Percentiles rank a stretch among this genome's conserved stretches.
These are phyloP conservation scores for Oryza meyeriana DNA, from an alignment of 176 grass and related monocot genomes.

Conservation along the genomic window DNA sequence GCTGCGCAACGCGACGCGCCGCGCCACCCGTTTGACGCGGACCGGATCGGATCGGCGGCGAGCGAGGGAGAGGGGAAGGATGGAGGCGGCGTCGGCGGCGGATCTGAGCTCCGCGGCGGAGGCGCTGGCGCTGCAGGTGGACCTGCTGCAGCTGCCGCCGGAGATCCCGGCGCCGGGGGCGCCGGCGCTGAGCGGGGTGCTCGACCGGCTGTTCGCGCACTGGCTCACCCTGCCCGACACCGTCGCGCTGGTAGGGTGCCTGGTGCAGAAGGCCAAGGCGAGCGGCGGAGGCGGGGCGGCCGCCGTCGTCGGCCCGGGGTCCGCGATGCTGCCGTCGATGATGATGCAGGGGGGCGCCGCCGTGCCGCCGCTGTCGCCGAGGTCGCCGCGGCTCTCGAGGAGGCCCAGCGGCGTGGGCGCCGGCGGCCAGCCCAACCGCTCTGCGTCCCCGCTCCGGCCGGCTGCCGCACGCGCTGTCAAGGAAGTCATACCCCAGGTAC, in stretches of 20 bases:
- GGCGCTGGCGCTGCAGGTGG: constrained; percentile 53
- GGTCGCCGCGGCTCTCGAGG: constrained; percentile 68
- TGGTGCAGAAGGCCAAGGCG: constrained; percentile 55
- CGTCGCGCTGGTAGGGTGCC: constrained; percentile 48
- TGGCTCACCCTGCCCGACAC: constrained; percentile 88
- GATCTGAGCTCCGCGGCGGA: constrained; percentile 35
- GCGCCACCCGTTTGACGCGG: not conserved
- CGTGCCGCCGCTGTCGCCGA: constrained; percentile 86
- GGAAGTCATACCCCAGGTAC: constrained; percentile 93
- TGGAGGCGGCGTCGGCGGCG: constrained; percentile 11
- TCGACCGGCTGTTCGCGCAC: constrained; percentile 71
- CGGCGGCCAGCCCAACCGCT: constrained; percentile 41
- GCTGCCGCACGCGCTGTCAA: constrained; percentile 42
- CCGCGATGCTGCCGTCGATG: constrained; percentile 46
- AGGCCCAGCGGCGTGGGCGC: constrained; percentile 40
- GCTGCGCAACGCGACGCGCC: not conserved
- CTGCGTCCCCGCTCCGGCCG: constrained; percentile 63
- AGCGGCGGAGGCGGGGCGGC: constrained; percentile 17
- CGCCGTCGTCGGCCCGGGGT: not conserved
- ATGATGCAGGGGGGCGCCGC: constrained; percentile 68
- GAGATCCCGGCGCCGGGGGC: constrained; percentile 43
- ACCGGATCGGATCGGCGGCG: constrained; percentile 31
- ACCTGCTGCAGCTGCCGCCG: constrained; percentile 55
- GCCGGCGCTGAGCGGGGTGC: constrained; percentile 45
- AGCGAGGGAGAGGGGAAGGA: not conserved